Conservation (phyloP, 2,329 filamentous ascomycete genomes). For the Trichoderma semiorbis region DNA sequence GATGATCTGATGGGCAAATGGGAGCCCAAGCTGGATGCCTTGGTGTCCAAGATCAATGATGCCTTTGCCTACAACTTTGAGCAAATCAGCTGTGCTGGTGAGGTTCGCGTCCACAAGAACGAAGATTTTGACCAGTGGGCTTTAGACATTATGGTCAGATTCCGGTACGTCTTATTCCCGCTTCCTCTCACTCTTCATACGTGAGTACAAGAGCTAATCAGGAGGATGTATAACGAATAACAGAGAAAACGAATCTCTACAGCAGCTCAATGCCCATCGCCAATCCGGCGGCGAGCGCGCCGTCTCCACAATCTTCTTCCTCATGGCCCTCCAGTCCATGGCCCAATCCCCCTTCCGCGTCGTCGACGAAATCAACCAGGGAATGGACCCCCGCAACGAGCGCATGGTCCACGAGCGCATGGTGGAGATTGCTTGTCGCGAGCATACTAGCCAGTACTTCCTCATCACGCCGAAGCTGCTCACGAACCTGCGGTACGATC, state of each 20-base stretch:
- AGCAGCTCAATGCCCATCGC: slow-evolving; percentile 82
- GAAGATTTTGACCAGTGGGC: slow-evolving; percentile 94
- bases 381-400: slow-evolving; percentile 98
- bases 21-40: slow-evolving; percentile 77
- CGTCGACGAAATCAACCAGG: slow-evolving; percentile 99
- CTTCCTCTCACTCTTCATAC: background rate
- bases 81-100: slow-evolving; percentile 89
- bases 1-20: slow-evolving; percentile 65
- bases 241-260: slow-evolving; percentile 76
- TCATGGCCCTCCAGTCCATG: slow-evolving; percentile 94
- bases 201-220: background rate
- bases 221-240: background rate
- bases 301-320: slow-evolving; percentile 96
- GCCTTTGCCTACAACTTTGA: slow-evolving; percentile 93
- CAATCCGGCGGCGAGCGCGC: slow-evolving; percentile 96
- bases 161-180: slow-evolving; percentile 60
- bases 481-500: slow-evolving; percentile 78
- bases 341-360: slow-evolving; percentile 95
- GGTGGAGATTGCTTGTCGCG: slow-evolving; percentile 92
- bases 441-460: slow-evolving; percentile 84
- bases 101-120: slow-evolving; percentile 84
- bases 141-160: slow-evolving; percentile 91
- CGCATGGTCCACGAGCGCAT: slow-evolving; percentile 97
- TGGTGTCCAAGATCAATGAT: slow-evolving; percentile 78
- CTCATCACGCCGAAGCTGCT: slow-evolving; percentile 96